phyloP scores from a whole-genome alignment of 805 yeast species.

The Kazachstania africana region DNA sequence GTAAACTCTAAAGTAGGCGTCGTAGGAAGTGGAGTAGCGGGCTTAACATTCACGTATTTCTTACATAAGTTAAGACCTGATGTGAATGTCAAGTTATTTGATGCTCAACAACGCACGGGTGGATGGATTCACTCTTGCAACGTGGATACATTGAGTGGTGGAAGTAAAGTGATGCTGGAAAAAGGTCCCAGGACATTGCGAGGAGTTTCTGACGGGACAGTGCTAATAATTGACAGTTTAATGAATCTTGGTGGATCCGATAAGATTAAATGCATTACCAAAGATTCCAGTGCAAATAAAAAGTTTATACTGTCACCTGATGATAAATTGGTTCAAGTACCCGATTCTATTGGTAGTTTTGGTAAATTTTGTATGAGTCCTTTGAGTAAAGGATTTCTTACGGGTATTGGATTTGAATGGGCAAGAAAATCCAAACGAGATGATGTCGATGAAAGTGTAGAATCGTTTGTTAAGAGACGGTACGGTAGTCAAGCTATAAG shows the following conservation, averaged over 20 bases:
- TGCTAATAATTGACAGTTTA: constrained; percentile 53
- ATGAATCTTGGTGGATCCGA: constrained; percentile 33
- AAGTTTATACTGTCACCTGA: constrained; percentile 48
- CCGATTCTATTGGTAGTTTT: constrained; percentile 31
- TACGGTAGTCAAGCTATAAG: constrained; percentile 40
- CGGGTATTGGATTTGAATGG: constrained; percentile 41
- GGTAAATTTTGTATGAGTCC: constrained; percentile 31
- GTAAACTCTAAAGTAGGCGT: constrained; percentile 45
- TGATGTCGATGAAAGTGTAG: constrained; percentile 57
- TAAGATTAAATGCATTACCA: constrained; percentile 47
- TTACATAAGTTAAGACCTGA: constrained; percentile 69
- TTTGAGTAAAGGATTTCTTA: constrained; percentile 32
- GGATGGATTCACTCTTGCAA: constrained; percentile 64
- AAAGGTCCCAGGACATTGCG: constrained; percentile 88
- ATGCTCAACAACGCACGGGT: constrained; percentile 44
- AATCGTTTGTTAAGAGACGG: constrained; percentile 53
- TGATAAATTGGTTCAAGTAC: constrained; percentile 42
- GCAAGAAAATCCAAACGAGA: constrained; percentile 25
- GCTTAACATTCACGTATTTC: constrained; percentile 62
- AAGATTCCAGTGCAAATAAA: constrained; percentile 51
- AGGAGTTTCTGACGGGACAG: constrained; percentile 70
- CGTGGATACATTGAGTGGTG: constrained; percentile 24
- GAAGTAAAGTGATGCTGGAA: constrained; percentile 37
- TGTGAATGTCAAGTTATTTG: constrained; percentile 49
- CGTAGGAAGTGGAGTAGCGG: constrained; percentile 83